A percentile compares a stretch with the other conserved stretches of the same genome.
Conservation (phyloP, 495 filamentous ascomycete species). For the Margaritispora aquatica region DNA sequence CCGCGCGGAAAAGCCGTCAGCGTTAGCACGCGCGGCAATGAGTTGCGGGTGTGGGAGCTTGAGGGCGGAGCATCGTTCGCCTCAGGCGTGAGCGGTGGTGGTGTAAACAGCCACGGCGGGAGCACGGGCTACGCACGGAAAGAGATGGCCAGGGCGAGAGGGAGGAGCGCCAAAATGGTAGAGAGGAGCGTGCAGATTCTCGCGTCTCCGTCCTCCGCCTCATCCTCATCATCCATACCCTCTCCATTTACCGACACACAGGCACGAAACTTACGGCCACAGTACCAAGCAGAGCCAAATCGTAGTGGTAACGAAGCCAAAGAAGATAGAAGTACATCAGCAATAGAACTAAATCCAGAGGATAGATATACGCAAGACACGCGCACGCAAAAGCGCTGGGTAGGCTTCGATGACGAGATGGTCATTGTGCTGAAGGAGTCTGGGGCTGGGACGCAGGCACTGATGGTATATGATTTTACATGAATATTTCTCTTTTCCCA, state of each 20-base stretch:
- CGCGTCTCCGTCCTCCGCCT: background rate
- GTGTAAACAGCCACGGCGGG: too few species aligned
- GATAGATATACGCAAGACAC: constrained; percentile 10
- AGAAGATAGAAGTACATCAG: too few species aligned
- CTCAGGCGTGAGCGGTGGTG: constrained; percentile 30
- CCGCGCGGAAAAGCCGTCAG: constrained; percentile 86
- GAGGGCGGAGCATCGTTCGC: constrained; percentile 54
- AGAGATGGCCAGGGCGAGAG: background rate
- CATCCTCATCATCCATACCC: background rate
- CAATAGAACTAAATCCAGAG: too few species aligned
- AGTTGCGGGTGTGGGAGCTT: constrained; percentile 91
- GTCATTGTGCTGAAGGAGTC: constrained; percentile 79
- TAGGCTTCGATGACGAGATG: constrained; percentile 91
- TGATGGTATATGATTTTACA: constrained; percentile 92
- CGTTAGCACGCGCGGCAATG: constrained; percentile 72
- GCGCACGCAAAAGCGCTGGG: constrained; percentile 50
- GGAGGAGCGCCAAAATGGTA: constrained; percentile 26
- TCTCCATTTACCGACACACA: background rate
- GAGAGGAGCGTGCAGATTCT: constrained; percentile 52
- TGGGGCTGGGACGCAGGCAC: constrained; percentile 55
- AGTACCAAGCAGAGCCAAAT: background rate
- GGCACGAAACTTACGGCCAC: background rate
- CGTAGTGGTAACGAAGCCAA: too few species aligned
- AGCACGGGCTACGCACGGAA: background rate
- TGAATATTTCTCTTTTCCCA: too few species aligned